phyloP scores from a whole-genome alignment of 169 alveolate species.

The Cryptosporidium ubiquitum region DNA sequence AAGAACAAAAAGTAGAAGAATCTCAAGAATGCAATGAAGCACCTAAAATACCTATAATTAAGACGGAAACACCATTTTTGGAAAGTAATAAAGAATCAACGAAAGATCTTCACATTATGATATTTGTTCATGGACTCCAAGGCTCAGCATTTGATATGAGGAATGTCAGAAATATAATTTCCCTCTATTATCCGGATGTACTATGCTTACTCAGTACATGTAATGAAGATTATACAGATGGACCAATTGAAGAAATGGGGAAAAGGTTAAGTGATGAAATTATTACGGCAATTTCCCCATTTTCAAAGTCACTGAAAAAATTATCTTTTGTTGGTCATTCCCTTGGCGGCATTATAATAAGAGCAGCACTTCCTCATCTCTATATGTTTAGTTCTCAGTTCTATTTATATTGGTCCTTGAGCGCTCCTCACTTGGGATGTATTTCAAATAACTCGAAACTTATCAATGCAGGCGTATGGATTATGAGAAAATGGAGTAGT shows the following conservation, averaged over 20 bases:
- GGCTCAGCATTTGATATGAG: constrained; percentile 91
- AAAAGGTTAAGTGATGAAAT: constrained; percentile 85
- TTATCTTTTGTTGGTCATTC: constrained; percentile 92
- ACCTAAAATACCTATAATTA: constrained; percentile 48
- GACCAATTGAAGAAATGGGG: constrained; percentile 88
- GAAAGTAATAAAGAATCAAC: neutral
- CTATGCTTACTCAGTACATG: constrained; percentile 83
- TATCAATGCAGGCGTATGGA: constrained; percentile 93
- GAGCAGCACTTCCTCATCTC: constrained; percentile 92
- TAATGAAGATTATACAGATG: constrained; percentile 92
- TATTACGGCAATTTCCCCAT: constrained; percentile 62
- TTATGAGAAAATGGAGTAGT: constrained; percentile 89
- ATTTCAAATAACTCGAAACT: constrained; percentile 86
- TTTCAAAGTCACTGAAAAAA: constrained; percentile 77
- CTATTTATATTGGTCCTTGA: constrained; percentile 85
- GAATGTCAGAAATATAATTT: constrained; percentile 85
- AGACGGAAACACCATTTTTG: constrained; percentile 11
- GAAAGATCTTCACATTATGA: constrained; percentile 87
- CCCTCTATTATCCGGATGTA: constrained; percentile 86
- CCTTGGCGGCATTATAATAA: constrained; percentile 92
- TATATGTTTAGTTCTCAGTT: constrained; percentile 83
- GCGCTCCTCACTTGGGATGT: constrained; percentile 93
- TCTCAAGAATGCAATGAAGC: neutral
- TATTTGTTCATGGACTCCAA: constrained; percentile 94
- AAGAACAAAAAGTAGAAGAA: neutral